These are phyloP conservation scores for Scheffersomyces amazonensis DNA, from an alignment of 805 yeast species.

Conservation along the genomic window DNA sequence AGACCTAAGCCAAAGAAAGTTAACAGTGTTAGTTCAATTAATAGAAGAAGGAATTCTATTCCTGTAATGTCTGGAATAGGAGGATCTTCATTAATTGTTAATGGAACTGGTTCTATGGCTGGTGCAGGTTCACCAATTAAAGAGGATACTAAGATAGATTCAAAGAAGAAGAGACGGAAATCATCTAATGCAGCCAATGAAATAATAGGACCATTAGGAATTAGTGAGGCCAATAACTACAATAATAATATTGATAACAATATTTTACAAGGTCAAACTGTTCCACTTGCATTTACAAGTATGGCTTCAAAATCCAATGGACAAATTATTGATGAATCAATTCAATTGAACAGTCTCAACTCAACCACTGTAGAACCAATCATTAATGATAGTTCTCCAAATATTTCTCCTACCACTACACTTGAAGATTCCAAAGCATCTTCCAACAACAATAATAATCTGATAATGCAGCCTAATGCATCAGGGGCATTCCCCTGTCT, in stretches of 20 bases:
- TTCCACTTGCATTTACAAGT: too few species aligned
- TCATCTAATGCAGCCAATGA: not conserved
- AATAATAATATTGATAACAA: too few species aligned
- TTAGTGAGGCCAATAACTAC: too few species aligned
- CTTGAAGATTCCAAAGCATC: not conserved
- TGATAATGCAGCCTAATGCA: not conserved
- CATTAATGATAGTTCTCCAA: too few species aligned
- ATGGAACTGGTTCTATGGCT: not conserved
- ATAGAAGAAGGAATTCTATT: not conserved
- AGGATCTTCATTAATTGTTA: too few species aligned
- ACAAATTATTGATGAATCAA: too few species aligned
- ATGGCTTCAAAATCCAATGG: too few species aligned
- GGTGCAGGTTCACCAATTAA: not conserved
- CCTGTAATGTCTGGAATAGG: not conserved
- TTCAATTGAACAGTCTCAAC: too few species aligned
- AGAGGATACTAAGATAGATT: not conserved
- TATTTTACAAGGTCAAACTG: too few species aligned
- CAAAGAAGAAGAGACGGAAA: constrained; percentile 6
- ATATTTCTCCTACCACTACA: not conserved
- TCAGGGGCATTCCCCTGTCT: constrained; percentile 33
- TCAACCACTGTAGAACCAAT: too few species aligned
- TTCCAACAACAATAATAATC: not conserved
- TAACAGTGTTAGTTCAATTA: not conserved
- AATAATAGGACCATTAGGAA: too few species aligned
- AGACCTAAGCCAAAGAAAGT: not conserved